These are phyloP conservation scores for Phytophthora cryptogea DNA, from an alignment of 352 stramenopile genomes.

Conservation along the genomic window DNA sequence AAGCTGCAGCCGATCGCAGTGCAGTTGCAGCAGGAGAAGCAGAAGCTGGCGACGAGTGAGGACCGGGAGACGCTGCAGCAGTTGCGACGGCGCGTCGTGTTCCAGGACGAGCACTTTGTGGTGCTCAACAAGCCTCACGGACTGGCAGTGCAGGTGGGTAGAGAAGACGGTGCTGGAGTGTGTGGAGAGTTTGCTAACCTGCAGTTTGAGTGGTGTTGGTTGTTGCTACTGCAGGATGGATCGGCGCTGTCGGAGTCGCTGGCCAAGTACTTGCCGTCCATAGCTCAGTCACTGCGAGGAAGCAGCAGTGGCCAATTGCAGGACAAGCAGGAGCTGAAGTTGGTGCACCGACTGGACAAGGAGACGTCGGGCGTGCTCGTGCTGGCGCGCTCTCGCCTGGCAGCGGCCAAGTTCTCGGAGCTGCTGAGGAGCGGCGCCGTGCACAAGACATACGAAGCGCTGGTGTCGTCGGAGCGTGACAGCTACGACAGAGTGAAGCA, in stretches of 20 bases:
- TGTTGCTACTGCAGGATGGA: conserved; percentile 36
- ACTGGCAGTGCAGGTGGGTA: conserved; percentile 56
- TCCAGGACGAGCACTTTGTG: conserved; percentile 61
- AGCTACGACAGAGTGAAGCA: conserved; percentile 16
- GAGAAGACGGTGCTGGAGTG: background rate
- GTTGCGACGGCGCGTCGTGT: conserved; percentile 46
- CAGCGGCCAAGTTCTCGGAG: conserved; percentile 62
- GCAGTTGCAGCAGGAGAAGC: conserved; percentile 4
- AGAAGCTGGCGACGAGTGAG: background rate
- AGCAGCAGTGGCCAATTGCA: background rate
- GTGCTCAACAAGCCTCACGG: conserved; percentile 74
- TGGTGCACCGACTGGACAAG: conserved; percentile 79
- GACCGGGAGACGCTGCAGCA: conserved; percentile 22
- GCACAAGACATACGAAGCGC: conserved; percentile 67
- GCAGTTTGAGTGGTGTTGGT: background rate
- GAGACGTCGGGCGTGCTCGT: conserved; percentile 72
- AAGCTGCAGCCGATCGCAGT: conserved; percentile 24
- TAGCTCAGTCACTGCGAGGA: conserved; percentile 32
- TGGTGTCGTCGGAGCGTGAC: conserved; percentile 31
- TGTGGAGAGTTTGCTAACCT: background rate
- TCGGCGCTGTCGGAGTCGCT: conserved; percentile 48
- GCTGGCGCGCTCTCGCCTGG: conserved; percentile 64
- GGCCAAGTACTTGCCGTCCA: conserved; percentile 45
- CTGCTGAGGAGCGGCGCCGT: conserved; percentile 44
- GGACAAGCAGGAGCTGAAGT: conserved; percentile 26